Base-by-base conservation (phyloP, 441 rosid genomes). In the Bruguiera hainesii region DNA sequence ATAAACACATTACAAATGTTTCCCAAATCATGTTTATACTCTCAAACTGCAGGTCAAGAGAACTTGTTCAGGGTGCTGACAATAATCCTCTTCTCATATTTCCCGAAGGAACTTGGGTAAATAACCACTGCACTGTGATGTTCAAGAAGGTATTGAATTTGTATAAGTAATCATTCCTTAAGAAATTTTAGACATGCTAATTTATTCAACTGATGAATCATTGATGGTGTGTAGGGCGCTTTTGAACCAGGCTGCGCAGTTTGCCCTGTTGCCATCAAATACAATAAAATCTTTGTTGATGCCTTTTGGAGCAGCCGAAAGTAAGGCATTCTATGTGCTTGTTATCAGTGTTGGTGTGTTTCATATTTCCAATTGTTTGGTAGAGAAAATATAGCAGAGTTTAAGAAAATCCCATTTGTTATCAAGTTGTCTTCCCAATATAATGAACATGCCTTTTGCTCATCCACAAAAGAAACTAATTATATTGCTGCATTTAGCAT, bases 221-320 rank as follows among this genome's bases (percentile, higher is more conserved):
- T 73, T 61, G 78, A 15, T 68, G 64, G 67, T 79, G 60, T 64
- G 65, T 72, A 95, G 99, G 99, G 99, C 60, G 95, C 99, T 48
- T 95, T 95, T 68, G 99, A 95, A 79, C 89, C 90, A 50, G 99
- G 80, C 66, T 90, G 93, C 81, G 87, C 98, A n/a, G 91, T 95
- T 63, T 95, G 99, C 72, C 99, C 99, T 48, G 39, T 95, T 28
- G 97, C 98, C 66, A 90, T 95, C 79, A 95, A 92, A 80, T 90
- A 90, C 87, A 95, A 92, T 64, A 92, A 89, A 79, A 89, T 90
- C 67, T 95, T 95, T 66, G 99, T 95, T 65, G 98, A 95, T 71
- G 99, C 99, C 21, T 95, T 95, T 79, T 95, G 99, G 96, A 95
- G 92, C 72, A 90, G 96, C 85, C 76, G 90, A 72, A 95, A 90